Evolutionary conservation across 257 asterid species (phyloP), one percentile per base, ranked within the genome.

Genomic region (Apocynum venetum): DNA sequence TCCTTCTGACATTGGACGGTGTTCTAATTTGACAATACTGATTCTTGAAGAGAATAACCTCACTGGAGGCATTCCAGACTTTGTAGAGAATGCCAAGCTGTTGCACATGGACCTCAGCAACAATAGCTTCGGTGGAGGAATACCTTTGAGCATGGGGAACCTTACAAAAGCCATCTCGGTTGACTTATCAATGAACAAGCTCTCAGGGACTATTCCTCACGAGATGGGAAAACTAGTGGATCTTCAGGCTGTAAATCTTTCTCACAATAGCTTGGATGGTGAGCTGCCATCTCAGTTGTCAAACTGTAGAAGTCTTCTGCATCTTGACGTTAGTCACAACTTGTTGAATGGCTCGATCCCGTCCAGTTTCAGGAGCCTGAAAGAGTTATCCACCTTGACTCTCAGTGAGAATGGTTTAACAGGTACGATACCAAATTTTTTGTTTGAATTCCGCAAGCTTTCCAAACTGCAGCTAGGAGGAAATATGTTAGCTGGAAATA

Each of bases 401-500:
- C 85, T 91, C 20, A 84, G 94, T 67, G 89, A 85, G 65, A 93
- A 93, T 75, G 57, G 51, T 46, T 84, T 93, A 17, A 72, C 73
- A 49, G 97, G 98, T 61, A 87, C 83, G 40, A 74, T 93, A 64
- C 92, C 94, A 0, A 17, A 78, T 7, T 80, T 84, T 47, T 73
- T 91, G 71, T 93, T 93, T 80, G 85, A 82, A 79, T 88, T 89
- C 25, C 87, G 79, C 74, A 86, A 86, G 86, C 94, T 93, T 56
- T 85, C 86, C 0, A 68, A 66, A 78, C 74, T 93, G 80, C 94
- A 87, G 79, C 93, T 93, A 1, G 96, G 96, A 78, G 96, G 83
- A 66, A 93, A 93, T 80, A 79, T 36, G 70, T 83, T 92, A 63
- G 88, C 84, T 35, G 94, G 96, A 69, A 46, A 68, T 75, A 83